Evolutionary conservation across 1,284 basidiomycete genomes (phyloP).

Genomic region (Puccinia triticina): DNA sequence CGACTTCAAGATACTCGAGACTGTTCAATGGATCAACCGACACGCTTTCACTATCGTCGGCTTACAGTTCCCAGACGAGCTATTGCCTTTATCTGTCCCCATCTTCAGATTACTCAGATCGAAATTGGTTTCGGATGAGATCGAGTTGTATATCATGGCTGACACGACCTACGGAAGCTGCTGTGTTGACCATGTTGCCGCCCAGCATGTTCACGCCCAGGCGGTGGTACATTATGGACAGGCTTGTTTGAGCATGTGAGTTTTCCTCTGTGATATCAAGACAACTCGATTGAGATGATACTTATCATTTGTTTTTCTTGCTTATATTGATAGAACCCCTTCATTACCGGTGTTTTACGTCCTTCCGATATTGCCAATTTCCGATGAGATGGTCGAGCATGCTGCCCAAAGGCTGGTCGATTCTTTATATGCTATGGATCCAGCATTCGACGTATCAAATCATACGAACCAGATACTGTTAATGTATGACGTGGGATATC

Average conservation of each 20-base stretch:
- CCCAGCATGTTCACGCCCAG: constrained; percentile 90
- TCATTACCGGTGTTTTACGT: constrained; percentile 62
- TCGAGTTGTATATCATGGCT: constrained; percentile 81
- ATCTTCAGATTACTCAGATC: constrained; percentile 70
- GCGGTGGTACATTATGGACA: constrained; percentile 93
- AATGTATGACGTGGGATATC: constrained; percentile 78
- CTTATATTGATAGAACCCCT: constrained; percentile 58
- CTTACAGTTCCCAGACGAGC: constrained; percentile 93
- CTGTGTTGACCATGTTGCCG: constrained; percentile 94
- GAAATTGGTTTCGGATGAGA: constrained; percentile 56
- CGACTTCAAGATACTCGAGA: constrained; percentile 71
- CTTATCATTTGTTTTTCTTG: constrained; percentile 22
- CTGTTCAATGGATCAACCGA: constrained; percentile 96
- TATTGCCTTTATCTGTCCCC: constrained; percentile 81
- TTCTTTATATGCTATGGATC: constrained; percentile 52
- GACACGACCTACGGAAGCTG: constrained; percentile 98
- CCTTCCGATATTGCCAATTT: constrained; percentile 58
- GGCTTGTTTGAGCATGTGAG: constrained; percentile 87
- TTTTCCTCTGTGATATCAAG: constrained; percentile 49
- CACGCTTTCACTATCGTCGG: constrained; percentile 64
- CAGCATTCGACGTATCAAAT: constrained; percentile 27
- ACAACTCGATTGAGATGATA: not conserved
- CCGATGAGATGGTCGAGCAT: constrained; percentile 56
- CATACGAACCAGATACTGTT: constrained; percentile 64
- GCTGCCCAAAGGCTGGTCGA: constrained; percentile 54